Evolutionary conservation across 129 eudicot genomes (phyloP), one percentile per base, ranked within the genome.

Genomic region (Helichrysum umbraculigerum): DNA sequence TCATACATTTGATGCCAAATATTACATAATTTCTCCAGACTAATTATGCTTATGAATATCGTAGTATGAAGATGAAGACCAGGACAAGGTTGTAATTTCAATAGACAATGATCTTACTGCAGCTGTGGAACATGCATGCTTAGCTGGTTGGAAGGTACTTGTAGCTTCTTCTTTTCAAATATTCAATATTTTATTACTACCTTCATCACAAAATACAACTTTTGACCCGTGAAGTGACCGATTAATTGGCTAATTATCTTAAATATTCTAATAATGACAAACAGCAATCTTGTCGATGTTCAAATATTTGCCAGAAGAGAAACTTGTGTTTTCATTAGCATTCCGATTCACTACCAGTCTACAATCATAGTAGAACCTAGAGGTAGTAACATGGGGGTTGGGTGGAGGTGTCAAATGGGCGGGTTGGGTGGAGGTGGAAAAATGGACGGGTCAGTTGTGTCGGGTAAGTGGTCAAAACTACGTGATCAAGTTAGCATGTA

Each of bases 1-100:
- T 54, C 35, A 76, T 75, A 56, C 21, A 32, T 68, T 16, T 68
- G 59, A 61, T 69, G 25, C 22, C 22, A 22, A 73, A 39, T 33
- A 72, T 47, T 29, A 20, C 54, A 34, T 33, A 33, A 37, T 10
- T 35, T 3, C 54, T 47, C n/a, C 14, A 47, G 6, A 11, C 16
- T 47, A 47, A 47, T 47, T 47, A 14, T 47, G 54, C 54, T 47
- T 14, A 14, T 11, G 12, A 11, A 19, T 80, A 12, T 25, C 73
- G 75, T 79, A 93, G 98, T 93, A 93, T 77, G 97, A 93, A 81
- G 98, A 93, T 66, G 97, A 90, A 85, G 98, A 93, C 70, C 82
- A 83, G 60, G 98, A 93, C 74, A 83, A 86, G 25, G 97, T 90
- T 60, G 81, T 93, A 33, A 91, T 93, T 57, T 88, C 96, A 65